phyloP scores from a whole-genome alignment of 352 stramenopile species.

The Globisporangium iwayamae region DNA sequence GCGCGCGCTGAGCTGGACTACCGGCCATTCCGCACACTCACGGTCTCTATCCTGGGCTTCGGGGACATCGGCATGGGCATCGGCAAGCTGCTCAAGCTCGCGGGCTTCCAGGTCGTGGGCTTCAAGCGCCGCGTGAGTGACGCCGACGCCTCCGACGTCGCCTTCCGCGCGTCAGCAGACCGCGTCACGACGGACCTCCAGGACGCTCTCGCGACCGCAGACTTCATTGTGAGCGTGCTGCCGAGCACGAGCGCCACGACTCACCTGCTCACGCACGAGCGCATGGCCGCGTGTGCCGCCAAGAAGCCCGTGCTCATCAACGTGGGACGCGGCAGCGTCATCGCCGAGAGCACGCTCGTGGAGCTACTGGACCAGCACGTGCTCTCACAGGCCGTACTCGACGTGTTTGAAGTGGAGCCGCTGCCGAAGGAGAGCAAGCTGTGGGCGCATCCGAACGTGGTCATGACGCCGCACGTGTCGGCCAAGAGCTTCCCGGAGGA shows the following conservation, averaged over 20 bases:
- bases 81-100: constrained; percentile 36
- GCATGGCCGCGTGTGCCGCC: constrained; percentile 36
- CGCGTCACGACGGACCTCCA: constrained; percentile 43
- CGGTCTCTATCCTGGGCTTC: constrained; percentile 51
- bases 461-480: constrained; percentile 80
- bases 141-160: constrained; percentile 13
- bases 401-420: constrained; percentile 61
- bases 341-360: constrained; percentile 52
- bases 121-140: constrained; percentile 54
- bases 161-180: constrained; percentile 23
- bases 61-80: constrained; percentile 64
- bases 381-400: constrained; percentile 60
- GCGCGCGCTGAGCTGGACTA: constrained; percentile 34
- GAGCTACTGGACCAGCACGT: constrained; percentile 51
- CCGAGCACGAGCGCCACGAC: constrained; percentile 73
- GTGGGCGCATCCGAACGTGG: constrained; percentile 58
- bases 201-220: constrained; percentile 37
- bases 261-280: constrained; percentile 49
- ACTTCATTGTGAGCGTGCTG: constrained; percentile 85
- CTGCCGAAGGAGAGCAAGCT: constrained; percentile 49
- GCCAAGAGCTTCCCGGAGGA: constrained; percentile 72
- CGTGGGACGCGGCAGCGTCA: constrained; percentile 81
- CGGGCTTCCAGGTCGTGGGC: constrained; percentile 62
- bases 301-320: constrained; percentile 87
- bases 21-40: constrained; percentile 43